Evolutionary conservation across 139 green algal genomes (phyloP), one percentile per base, ranked within the genome.

Genomic region (Closterium sp.): DNA sequence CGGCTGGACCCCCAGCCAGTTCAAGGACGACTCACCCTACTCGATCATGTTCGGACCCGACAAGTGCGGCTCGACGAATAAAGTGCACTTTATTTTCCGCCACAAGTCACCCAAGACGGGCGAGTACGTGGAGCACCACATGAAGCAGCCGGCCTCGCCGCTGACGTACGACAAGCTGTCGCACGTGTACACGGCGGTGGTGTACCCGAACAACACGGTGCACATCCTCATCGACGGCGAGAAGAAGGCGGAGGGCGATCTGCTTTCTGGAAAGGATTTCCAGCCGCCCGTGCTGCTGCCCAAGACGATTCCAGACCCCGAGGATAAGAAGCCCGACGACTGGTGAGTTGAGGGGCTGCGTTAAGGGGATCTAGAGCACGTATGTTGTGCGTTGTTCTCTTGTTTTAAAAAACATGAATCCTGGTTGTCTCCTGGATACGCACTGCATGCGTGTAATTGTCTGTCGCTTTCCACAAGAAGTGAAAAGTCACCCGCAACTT

Each of bases 21-120:
- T 98, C 21, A 94, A 94, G 36, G 93, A 97, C 85, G 94, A 97
- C n/a, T 98, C 98, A 2, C 96, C 97, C 10, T 99, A 99, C 96
- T 97, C 95, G 23, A 95, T 99, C 93, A 99, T 99, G 98, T 99
- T 99, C 94, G 98, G 98, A 33, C 97, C 98, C 5, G 98, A 99
- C 94, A 99, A 99, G 95, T 99, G 98, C 94, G 98, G 98, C 83
- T 35, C 85, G 23, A 96, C 95, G 5, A 96, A 95, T 88, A 96
- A 98, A 95, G 95, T 99, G 2, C 97, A 99, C 94, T 92, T 99
- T 21, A 99, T 99, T 81, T 90, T 99, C 30, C 91, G 95, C 34
- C 95, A 98, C 92, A 97, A 96, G 86, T 96, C 91, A 87, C 95
- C 96, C 28, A 98, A 97, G 89, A 98, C 97, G 88, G 96, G 98